Conservation (phyloP, 768 basidiomycete species). For the Boletellus ananas region DNA sequence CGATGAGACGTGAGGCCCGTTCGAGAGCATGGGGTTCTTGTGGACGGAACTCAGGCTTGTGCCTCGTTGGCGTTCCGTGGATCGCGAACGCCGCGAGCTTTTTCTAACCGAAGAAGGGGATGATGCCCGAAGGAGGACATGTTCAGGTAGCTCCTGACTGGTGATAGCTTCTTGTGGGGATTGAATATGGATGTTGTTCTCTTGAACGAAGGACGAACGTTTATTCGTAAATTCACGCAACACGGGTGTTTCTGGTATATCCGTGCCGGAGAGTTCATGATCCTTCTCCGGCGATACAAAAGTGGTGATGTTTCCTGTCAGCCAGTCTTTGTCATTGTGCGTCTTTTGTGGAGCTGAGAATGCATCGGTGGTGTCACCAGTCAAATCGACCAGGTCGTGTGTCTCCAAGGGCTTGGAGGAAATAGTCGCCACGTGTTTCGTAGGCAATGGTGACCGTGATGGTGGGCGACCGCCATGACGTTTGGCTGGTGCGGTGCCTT, state of each 20-base stretch:
- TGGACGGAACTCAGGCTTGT: constrained; percentile 6
- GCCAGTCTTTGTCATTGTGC: constrained; percentile 57
- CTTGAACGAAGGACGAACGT: constrained; percentile 63
- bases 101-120: constrained; percentile 22
- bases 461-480: constrained; percentile 18
- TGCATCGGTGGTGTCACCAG: constrained; percentile 5
- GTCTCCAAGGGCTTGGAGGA: constrained; percentile 38
- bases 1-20: constrained; percentile 5
- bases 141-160: constrained; percentile 13
- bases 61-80: constrained; percentile 31
- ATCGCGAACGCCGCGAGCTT: constrained; percentile 29
- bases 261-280: constrained; percentile 7
- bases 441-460: constrained; percentile 43
- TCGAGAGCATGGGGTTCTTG: constrained; percentile 3
- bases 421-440: constrained; percentile 47
- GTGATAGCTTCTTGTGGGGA: constrained; percentile 34
- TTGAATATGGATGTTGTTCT: constrained; percentile 30
- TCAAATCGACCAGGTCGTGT: constrained; percentile 18
- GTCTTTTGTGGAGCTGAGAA: constrained; percentile 15
- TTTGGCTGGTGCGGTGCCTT: constrained; percentile 11
- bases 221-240: constrained; percentile 71
- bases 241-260: constrained; percentile 39
- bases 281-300: constrained; percentile 17
- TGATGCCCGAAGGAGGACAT: not conserved
- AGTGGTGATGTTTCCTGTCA: constrained; percentile 66